These are phyloP conservation scores for Malus fusca DNA, from an alignment of 306 rosid genomes.

Conservation along the genomic window DNA sequence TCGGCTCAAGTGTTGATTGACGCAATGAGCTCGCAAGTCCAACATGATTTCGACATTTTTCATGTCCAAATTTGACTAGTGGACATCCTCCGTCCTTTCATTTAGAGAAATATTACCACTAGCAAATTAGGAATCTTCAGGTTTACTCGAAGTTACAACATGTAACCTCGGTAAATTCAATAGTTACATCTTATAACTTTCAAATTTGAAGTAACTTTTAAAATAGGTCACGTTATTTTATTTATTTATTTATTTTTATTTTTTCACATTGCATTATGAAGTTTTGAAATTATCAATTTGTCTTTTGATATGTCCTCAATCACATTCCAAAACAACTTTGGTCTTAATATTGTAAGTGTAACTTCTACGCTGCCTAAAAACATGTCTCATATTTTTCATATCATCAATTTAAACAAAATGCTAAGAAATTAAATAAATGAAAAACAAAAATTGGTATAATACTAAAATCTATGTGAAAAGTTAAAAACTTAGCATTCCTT, in stretches of 20 bases:
- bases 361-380: not conserved
- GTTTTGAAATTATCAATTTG: too few relatives aligned
- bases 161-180: not conserved
- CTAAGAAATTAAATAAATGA: too few relatives aligned
- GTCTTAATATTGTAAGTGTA: not conserved
- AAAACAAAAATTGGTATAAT: too few relatives aligned
- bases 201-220: too few relatives aligned
- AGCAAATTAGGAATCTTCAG: conserved; percentile 15
- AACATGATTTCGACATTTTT: conserved; percentile 30
- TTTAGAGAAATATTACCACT: not conserved
- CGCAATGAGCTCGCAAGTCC: conserved; percentile 25
- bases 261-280: too few relatives aligned
- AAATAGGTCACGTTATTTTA: too few relatives aligned
- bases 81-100: not conserved
- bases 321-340: not conserved
- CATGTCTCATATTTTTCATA: too few relatives aligned
- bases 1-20: conserved; percentile 56
- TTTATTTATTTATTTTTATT: too few relatives aligned
- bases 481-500: too few relatives aligned
- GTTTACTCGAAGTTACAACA: not conserved
- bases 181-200: too few relatives aligned
- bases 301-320: too few relatives aligned
- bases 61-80: conserved; percentile 17
- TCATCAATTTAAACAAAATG: not conserved
- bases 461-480: too few relatives aligned